These are phyloP conservation scores for Serpula lacrymans DNA, from an alignment of 768 basidiomycete genomes.

Conservation along the genomic window DNA sequence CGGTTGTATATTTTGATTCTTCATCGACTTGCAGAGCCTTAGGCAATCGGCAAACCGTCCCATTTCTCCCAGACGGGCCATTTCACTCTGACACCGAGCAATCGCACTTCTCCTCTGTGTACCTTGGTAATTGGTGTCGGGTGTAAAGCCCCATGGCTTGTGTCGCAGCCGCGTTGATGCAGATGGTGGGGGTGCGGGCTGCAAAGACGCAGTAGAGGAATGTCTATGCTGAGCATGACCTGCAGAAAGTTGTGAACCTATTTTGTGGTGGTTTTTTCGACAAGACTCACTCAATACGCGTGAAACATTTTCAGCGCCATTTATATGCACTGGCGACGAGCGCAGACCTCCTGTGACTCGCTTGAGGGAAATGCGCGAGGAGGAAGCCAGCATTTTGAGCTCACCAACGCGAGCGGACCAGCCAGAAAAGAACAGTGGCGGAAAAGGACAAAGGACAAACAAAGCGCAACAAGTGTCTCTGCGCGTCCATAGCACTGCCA, in stretches of 20 bases:
- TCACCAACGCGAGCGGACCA: background rate
- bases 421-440: constrained; percentile 7
- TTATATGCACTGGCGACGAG: too few species aligned
- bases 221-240: too few species aligned
- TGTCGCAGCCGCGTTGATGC: constrained; percentile 10
- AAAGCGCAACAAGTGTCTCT: constrained; percentile 6
- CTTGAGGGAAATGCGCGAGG: constrained; percentile 19
- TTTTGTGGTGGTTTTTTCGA: too few species aligned
- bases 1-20: constrained; percentile 48
- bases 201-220: too few species aligned
- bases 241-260: background rate
- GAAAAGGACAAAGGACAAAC: constrained; percentile 5
- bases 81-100: constrained; percentile 31
- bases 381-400: constrained; percentile 18
- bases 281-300: too few species aligned
- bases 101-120: constrained; percentile 17
- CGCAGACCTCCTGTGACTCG: constrained; percentile 1
- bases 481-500: too few species aligned
- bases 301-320: too few species aligned
- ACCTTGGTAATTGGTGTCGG: constrained; percentile 20
- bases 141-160: constrained; percentile 25
- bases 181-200: too few species aligned
- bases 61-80: constrained; percentile 28
- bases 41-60: constrained; percentile 40
- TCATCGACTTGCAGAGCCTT: constrained; percentile 53